Evolutionary conservation across 2,329 filamentous ascomycete genomes (phyloP), one percentile per base, ranked within the genome.

Genomic region (Exophiala alcalophila): DNA sequence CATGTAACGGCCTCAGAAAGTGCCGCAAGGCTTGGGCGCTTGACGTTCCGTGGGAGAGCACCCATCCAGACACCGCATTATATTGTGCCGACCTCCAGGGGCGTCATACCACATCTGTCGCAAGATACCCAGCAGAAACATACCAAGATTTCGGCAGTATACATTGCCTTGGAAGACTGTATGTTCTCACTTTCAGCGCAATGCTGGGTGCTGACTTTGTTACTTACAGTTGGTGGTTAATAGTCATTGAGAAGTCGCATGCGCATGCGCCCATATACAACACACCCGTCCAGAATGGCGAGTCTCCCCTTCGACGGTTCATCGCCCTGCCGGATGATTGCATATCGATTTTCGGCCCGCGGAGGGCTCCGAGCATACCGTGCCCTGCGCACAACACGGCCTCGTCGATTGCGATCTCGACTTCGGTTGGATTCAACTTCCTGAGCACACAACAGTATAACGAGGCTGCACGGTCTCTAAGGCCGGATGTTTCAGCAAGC

Each of bases 141-240:
- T 57, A 81, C 82, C 1, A 62, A 75, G 4, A 72, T 94, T 46
- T 70, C 71, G 19, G 85, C 84, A 18, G 73, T 86, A 3, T 94
- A 94, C 61, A 71, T 92, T 58, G 86, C 84, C 1, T 69, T 97
- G 19, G 92, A 98, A 72, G 92, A 98, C 65, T 97, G 92, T 96
- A 74, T 66, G 85, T 65, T 32, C 16, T 23, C 19, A 31, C 23
- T 28, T 40, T 25, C 15, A 34, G 32, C 41, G 20, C 18, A 36
- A 32, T 30, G 40, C 38, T 52, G 41, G 35, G 24, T 33, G 59
- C 69, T 73, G 61, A 74, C 62, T 50, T 30, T 29, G 44, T 36
- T 49, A 52, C 61, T 66, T 45, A 49, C 45, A 62, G 62, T 63
- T 58, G 55, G 18, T 52, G 44, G 50, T 57, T 64, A 84, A 57